Conservation (phyloP, 495 filamentous ascomycete genomes). For the Penicillium chermesinum region DNA sequence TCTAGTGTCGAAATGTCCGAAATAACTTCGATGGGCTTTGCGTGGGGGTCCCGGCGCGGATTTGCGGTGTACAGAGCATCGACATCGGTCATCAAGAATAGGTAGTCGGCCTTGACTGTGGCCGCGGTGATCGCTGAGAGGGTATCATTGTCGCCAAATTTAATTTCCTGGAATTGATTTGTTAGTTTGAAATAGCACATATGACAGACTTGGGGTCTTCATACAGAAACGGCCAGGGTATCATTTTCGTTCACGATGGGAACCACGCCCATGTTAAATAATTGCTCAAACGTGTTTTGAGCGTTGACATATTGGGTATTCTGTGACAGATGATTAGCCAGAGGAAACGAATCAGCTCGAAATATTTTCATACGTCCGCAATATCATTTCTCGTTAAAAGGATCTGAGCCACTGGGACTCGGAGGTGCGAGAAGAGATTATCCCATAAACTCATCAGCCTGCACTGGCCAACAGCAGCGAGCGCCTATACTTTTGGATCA, state of each 20-base stretch:
- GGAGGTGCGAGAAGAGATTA: slow-evolving; percentile 77
- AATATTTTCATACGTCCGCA: slow-evolving; percentile 64
- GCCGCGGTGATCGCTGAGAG: slow-evolving; percentile 93
- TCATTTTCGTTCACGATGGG: slow-evolving; percentile 99
- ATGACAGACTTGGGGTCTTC: slow-evolving; percentile 2
- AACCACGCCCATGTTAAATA: slow-evolving; percentile 92
- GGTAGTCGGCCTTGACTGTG: slow-evolving; percentile 94
- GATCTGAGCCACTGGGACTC: slow-evolving; percentile 90
- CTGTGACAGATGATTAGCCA: slow-evolving; percentile 37
- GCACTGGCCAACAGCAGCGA: slow-evolving; percentile 95
- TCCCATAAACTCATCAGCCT: slow-evolving; percentile 95
- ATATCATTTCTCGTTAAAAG: slow-evolving; percentile 95
- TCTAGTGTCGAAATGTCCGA: slow-evolving; percentile 81
- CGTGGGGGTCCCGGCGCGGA: slow-evolving; percentile 76
- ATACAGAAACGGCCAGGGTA: slow-evolving; percentile 81
- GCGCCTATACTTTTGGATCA: slow-evolving; percentile 51
- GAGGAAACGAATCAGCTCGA: too few relatives aligned
- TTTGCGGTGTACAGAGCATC: slow-evolving; percentile 97
- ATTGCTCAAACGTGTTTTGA: slow-evolving; percentile 84
- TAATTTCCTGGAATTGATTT: slow-evolving; percentile 66
- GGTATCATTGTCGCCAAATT: slow-evolving; percentile 99
- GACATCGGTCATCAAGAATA: slow-evolving; percentile 98
- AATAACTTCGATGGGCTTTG: slow-evolving; percentile 85
- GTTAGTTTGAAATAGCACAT: not conserved
- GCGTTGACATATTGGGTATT: slow-evolving; percentile 94